A percentile compares a stretch with the other conserved stretches of the same genome.
phyloP scores from a whole-genome alignment of 2,329 filamentous ascomycete species.

The Botrytis paeoniae region DNA sequence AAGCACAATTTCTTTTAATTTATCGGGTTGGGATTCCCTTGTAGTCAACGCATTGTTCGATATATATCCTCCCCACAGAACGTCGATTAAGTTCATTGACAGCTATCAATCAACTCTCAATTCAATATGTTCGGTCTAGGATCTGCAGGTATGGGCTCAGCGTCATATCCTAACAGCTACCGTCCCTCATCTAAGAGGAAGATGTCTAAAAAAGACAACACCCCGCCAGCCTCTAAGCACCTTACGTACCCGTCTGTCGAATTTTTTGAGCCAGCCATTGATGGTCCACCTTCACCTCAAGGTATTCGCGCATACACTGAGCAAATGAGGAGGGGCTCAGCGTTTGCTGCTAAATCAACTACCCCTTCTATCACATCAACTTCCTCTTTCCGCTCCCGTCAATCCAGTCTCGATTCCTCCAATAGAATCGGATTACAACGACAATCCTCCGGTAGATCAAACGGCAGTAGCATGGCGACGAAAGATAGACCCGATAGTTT shows the following conservation, averaged over 20 bases:
- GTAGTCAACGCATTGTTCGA: slow-evolving; percentile 13
- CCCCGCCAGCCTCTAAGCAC: slow-evolving; percentile 6
- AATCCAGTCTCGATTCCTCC: slow-evolving; percentile 32
- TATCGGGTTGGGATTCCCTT: slow-evolving; percentile 14
- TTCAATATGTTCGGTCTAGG: slow-evolving; percentile 18
- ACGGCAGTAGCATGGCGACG: slow-evolving; percentile 50
- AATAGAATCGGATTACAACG: slow-evolving; percentile 47
- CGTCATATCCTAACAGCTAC: neutral
- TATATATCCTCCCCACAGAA: slow-evolving; percentile 21
- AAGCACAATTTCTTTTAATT: slow-evolving; percentile 18
- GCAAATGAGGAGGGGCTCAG: slow-evolving; percentile 55
- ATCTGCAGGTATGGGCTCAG: slow-evolving; percentile 8
- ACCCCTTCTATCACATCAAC: slow-evolving; percentile 52
- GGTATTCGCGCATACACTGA: slow-evolving; percentile 56
- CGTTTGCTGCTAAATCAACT: slow-evolving; percentile 47
- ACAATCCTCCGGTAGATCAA: slow-evolving; percentile 56
- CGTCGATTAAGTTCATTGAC: slow-evolving; percentile 12
- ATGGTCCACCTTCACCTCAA: slow-evolving; percentile 60
- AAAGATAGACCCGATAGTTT: slow-evolving; percentile 56
- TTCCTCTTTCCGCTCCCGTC: slow-evolving; percentile 50
- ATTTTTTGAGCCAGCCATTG: slow-evolving; percentile 55
- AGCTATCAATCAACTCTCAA: slow-evolving; percentile 2
- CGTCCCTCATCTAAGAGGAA: slow-evolving; percentile 9
- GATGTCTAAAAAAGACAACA: slow-evolving; percentile 9
- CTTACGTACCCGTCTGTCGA: slow-evolving; percentile 34